Conservation (phyloP, 345 rosid species). For the Lumnitzera littorea region DNA sequence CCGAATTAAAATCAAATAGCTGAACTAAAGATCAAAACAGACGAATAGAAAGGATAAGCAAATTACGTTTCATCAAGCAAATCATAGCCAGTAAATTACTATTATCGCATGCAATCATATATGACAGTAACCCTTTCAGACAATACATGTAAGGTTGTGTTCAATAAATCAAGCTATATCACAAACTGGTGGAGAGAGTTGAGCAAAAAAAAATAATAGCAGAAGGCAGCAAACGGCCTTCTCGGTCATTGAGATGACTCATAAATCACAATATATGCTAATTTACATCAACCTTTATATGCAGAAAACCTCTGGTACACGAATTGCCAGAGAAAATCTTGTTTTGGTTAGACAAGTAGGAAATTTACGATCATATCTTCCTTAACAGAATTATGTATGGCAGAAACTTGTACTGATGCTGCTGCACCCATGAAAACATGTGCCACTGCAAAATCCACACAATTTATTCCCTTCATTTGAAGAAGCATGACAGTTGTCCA, state of each 20-base stretch:
- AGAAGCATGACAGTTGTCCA: too few relatives aligned
- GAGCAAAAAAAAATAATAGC: neutral
- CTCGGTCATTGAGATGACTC: constrained; percentile 1
- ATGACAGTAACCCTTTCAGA: neutral
- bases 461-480: neutral
- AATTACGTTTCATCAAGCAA: too few relatives aligned
- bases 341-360: too few relatives aligned
- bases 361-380: too few relatives aligned
- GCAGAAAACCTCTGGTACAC: too few relatives aligned
- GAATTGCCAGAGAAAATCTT: too few relatives aligned
- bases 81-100: too few relatives aligned
- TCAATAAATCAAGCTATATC: constrained; percentile 15
- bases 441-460: neutral
- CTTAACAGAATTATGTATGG: too few relatives aligned
- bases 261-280: constrained; percentile 3
- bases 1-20: neutral
- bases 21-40: neutral
- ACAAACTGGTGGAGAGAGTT: constrained; percentile 2
- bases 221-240: neutral
- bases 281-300: neutral
- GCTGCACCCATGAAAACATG: neutral
- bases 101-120: neutral
- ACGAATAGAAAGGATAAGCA: too few relatives aligned
- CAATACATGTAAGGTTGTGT: neutral
- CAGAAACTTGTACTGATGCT: too few relatives aligned